Percentiles rank a stretch among this genome's conserved stretches.
phyloP scores from a whole-genome alignment of 2,329 filamentous ascomycete genomes.

The Xylaria sp. region DNA sequence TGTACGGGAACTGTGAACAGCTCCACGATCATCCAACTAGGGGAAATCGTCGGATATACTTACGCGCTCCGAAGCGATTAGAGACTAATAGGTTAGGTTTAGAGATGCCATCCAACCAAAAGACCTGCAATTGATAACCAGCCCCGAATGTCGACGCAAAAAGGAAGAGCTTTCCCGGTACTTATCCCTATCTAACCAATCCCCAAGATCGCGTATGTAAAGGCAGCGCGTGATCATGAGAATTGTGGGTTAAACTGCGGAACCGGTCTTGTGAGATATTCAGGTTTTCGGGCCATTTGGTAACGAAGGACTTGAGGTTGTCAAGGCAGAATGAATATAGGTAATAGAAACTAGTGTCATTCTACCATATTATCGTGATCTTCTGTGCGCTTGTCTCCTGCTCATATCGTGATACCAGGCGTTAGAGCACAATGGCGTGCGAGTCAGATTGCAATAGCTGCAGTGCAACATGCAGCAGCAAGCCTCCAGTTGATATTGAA shows the following conservation, averaged over 20 bases:
- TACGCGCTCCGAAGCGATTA: constrained; percentile 24
- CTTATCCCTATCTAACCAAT: constrained; percentile 22
- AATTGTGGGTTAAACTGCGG: constrained; percentile 28
- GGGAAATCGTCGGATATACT: constrained; percentile 29
- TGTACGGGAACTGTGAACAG: constrained; percentile 34
- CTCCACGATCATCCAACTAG: constrained; percentile 20
- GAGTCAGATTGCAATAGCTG: constrained; percentile 36
- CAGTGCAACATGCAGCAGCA: constrained; percentile 29
- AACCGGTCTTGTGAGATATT: constrained; percentile 14
- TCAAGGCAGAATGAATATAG: neutral
- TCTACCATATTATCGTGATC: neutral
- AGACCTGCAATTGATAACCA: constrained; percentile 15
- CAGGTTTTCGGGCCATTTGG: constrained; percentile 20
- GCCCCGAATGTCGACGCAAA: constrained; percentile 10
- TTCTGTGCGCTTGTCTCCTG: neutral
- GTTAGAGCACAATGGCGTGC: constrained; percentile 32
- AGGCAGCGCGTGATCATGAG: constrained; percentile 16
- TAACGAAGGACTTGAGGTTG: neutral
- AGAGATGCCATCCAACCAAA: constrained; percentile 16
- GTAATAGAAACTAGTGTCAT: neutral
- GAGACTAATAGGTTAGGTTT: constrained; percentile 15
- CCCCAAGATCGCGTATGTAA: constrained; percentile 6
- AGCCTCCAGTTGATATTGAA: constrained; percentile 42
- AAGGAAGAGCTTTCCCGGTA: constrained; percentile 20
- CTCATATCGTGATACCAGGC: neutral